Evolutionary conservation across 371 early-diverging fungal genomes (phyloP), one percentile per base, ranked within the genome.

Genomic region (Fennellomyces sp.): DNA sequence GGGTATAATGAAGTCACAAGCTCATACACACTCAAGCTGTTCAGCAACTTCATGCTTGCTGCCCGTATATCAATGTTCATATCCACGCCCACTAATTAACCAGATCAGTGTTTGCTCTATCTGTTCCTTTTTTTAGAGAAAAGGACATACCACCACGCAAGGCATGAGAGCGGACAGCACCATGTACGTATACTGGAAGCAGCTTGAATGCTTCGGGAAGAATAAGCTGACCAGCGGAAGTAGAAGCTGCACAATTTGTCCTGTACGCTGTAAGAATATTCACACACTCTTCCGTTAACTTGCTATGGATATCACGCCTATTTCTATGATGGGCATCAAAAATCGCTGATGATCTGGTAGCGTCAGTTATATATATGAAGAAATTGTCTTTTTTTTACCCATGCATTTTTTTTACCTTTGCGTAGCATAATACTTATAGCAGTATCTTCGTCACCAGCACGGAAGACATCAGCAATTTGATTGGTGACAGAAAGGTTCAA

Each of bases 191-290:
- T 30, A 98, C 78, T n/a, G 99, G 98, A 55, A 92, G 83, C 56
- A 98, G 80, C 74, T 98, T 98, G 80, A 91, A 95, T 0, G 94
- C 88, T 67, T 98, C 99, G 7, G 99, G 98, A 48, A 98, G 76
- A 54, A 98, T 97, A 7, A 98, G 82, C 80, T 97, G 98, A 27
- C 97, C 97, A 5, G 96, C 88, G 2, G 94, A 87, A 7, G 93
- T 92, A 3, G 91, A 83, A 5, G 93, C 80, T 10, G 98, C 96
- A 65, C 95, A 95, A 72, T 96, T 89, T 48, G 88, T 90, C 42
- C 99, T 92, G 69, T 98, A 98, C 1, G 97, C 86, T 12, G 94
- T 84, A 53, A 98, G 74, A 50, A 97, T 87, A 68, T 93, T 88
- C 48, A 94, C 93, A 68, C 97, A 96, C 51, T 80, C 82, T 25